Base-by-base conservation (phyloP, 116 monocot genomes). In the Papilionanthe hybrid region DNA sequence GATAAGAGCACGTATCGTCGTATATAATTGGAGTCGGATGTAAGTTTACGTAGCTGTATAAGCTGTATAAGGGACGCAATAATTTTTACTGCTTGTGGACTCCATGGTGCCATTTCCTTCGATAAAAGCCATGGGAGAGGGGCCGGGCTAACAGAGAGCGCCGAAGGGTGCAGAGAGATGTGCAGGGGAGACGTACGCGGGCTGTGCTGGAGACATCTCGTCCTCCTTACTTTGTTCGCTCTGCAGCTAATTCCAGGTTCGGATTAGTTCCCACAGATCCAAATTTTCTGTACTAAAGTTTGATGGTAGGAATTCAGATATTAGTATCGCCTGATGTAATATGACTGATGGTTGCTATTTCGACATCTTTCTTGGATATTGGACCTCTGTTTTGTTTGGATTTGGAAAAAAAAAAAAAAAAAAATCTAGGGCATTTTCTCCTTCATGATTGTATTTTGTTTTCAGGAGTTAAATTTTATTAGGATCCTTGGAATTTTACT, bases 231-330 rank as follows among this genome's bases (percentile, higher is more conserved):
- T 12, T 43, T 42, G 37, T 42, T 72, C 8, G 72, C 72, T 42
- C 72, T 72, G 5, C 72, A 72, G 17, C 7, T 72, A 72, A 72
- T 72, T 72, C 72, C 72, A 5, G 72, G 72, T 72, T 43, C 18
- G 72, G 20, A 6, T 72, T 42, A 3, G 7, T 29, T 68, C 28
- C n/a, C 13, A 29, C 9, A 9, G 6, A 72, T 72, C 42, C 29
- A 22, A 68, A 12, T 29, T 68, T 29, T 68, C 22, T 68, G 8
- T 7, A 30, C 68, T 68, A 15, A 68, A 68, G 3, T 68, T 68
- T 11, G 20, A 11, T 6, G 18, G 7, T 41, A 42, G 2, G 41
- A 37, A 72, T 72, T 72, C 18, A 12, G 68, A 42, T 41, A 17
- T 25, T 13, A 6, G 18, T 15, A 19, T 1, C 18, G 13, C 29